These are phyloP conservation scores for Kodamaea alishanica DNA, from an alignment of 1,139 yeast genomes.

Conservation along the genomic window DNA sequence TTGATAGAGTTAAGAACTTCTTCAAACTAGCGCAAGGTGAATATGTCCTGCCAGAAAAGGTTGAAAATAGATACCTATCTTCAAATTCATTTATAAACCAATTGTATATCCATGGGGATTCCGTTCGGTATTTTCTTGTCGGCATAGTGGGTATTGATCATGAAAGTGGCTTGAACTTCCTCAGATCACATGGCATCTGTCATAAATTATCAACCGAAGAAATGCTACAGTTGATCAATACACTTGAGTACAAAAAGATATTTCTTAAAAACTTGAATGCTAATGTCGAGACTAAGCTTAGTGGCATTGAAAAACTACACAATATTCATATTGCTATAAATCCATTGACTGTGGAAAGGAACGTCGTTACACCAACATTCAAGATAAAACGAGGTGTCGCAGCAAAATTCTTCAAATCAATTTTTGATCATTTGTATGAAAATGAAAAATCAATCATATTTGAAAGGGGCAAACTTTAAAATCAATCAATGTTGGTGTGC, in stretches of 20 bases:
- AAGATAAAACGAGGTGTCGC: conserved; percentile 41
- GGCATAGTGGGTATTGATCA: conserved; percentile 50
- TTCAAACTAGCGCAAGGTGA: conserved; percentile 47
- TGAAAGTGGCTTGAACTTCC: conserved; percentile 19
- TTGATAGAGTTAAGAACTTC: conserved; percentile 44
- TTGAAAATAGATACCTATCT: conserved; percentile 37
- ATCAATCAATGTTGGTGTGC: too few relatives aligned
- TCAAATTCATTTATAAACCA: conserved; percentile 32
- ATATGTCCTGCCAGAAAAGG: conserved; percentile 41
- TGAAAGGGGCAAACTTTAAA: conserved; percentile 4
- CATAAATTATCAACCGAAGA: conserved; percentile 16
- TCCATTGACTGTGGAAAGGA: conserved; percentile 38
- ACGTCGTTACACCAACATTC: conserved; percentile 41
- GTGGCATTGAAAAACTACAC: conserved; percentile 38
- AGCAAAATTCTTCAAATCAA: conserved; percentile 25
- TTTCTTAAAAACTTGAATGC: conserved; percentile 29
- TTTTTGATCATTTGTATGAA: conserved; percentile 15
- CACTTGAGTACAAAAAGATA: conserved; percentile 21
- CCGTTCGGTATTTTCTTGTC: conserved; percentile 56
- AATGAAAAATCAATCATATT: conserved; percentile 13
- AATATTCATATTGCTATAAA: conserved; percentile 34
- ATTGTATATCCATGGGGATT: conserved; percentile 55
- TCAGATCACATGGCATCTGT: conserved; percentile 18
- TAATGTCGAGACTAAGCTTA: conserved; percentile 22
- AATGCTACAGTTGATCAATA: conserved; percentile 24